Evolutionary conservation across 2,329 filamentous ascomycete genomes (phyloP).

Genomic region (Penicillium sp.): DNA sequence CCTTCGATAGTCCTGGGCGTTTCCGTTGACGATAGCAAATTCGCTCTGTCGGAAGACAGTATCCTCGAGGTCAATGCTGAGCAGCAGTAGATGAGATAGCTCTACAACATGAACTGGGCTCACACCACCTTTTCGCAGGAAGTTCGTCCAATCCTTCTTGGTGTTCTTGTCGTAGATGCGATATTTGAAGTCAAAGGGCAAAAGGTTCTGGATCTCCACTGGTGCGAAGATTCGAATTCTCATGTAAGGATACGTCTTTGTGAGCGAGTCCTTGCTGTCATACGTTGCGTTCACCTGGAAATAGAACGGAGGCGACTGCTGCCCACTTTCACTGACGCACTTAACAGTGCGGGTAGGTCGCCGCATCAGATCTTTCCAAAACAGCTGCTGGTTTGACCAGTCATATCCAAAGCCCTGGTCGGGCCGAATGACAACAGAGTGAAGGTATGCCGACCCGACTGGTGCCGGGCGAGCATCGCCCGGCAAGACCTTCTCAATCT

Average conservation of each 20-base stretch:
- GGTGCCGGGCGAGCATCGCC: slow-evolving; percentile 87
- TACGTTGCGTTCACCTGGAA: slow-evolving; percentile 90
- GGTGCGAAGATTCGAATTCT: slow-evolving; percentile 85
- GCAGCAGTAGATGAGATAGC: slow-evolving; percentile 82
- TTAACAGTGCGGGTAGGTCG: slow-evolving; percentile 81
- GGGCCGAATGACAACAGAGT: slow-evolving; percentile 81
- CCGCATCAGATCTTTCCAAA: slow-evolving; percentile 89
- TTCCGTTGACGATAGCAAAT: slow-evolving; percentile 94
- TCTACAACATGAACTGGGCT: slow-evolving; percentile 98
- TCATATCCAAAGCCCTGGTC: slow-evolving; percentile 95
- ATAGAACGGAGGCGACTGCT: slow-evolving; percentile 78
- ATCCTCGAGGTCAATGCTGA: slow-evolving; percentile 96
- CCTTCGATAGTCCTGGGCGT: slow-evolving; percentile 78
- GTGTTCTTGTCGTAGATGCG: slow-evolving; percentile 98
- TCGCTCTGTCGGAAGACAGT: slow-evolving; percentile 92
- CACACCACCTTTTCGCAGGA: slow-evolving; percentile 90
- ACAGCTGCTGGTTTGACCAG: slow-evolving; percentile 85
- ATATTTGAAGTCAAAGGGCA: slow-evolving; percentile 99
- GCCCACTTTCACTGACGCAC: slow-evolving; percentile 80
- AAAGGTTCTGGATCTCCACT: slow-evolving; percentile 86
- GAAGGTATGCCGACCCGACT: slow-evolving; percentile 86
- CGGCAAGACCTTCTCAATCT: slow-evolving; percentile 95
- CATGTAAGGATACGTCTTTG: slow-evolving; percentile 90
- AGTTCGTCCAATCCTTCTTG: slow-evolving; percentile 98
- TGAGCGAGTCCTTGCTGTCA: slow-evolving; percentile 78